Percentiles rank a stretch among this genome's conserved stretches.
phyloP scores from a whole-genome alignment of 2,329 filamentous ascomycete genomes.

The Aspergillus nomiae region DNA sequence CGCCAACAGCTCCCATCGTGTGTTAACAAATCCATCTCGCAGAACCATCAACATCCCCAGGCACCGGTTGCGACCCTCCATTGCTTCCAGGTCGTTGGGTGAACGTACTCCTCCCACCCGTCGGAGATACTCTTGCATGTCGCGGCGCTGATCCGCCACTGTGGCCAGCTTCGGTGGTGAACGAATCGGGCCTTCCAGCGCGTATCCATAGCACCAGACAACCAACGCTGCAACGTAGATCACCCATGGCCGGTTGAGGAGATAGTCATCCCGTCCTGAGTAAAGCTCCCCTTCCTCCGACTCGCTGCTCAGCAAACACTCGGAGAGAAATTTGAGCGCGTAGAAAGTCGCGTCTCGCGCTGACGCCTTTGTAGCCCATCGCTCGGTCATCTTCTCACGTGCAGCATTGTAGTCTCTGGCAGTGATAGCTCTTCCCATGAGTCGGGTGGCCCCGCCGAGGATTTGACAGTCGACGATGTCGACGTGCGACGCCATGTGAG shows the following conservation, averaged over 20 bases:
- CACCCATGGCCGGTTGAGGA: conserved; percentile 92
- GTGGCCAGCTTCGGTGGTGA: conserved; percentile 55
- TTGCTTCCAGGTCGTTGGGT: conserved; percentile 74
- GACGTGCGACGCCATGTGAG: conserved; percentile 97
- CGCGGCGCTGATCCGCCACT: conserved; percentile 66
- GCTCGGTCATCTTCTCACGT: conserved; percentile 79
- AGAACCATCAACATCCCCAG: conserved; percentile 80
- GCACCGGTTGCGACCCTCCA: conserved; percentile 79
- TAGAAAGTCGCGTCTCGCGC: conserved; percentile 92
- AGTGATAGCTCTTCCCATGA: conserved; percentile 84
- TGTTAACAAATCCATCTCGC: conserved; percentile 76
- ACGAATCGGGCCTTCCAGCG: conserved; percentile 76
- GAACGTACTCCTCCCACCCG: conserved; percentile 70
- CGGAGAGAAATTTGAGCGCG: conserved; percentile 81
- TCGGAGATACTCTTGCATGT: conserved; percentile 79
- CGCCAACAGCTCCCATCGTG: conserved; percentile 87
- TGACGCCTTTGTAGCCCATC: conserved; percentile 85
- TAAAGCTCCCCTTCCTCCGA: conserved; percentile 55
- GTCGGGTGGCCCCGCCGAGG: conserved; percentile 81
- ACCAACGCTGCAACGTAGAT: conserved; percentile 90
- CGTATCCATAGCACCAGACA: conserved; percentile 93
- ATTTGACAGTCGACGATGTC: conserved; percentile 98
- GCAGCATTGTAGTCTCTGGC: conserved; percentile 77
- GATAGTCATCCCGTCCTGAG: conserved; percentile 80
- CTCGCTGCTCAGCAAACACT: conserved; percentile 66